phyloP scores from a whole-genome alignment of 2,329 filamentous ascomycete genomes.

The Colletotrichum salicis region DNA sequence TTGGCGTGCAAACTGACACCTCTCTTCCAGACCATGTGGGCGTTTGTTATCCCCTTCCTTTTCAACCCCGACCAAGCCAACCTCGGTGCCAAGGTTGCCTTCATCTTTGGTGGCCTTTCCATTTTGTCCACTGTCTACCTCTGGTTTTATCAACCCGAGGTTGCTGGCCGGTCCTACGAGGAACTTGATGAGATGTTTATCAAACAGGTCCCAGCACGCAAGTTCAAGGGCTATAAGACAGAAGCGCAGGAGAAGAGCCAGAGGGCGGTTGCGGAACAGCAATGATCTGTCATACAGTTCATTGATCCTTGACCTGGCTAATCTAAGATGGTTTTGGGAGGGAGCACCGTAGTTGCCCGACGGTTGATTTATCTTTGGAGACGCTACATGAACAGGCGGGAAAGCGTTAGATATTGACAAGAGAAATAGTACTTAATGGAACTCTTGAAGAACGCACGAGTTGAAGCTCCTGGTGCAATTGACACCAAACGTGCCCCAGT shows the following conservation, averaged over 20 bases:
- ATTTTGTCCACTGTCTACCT: slow-evolving; percentile 44
- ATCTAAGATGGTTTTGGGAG: neutral
- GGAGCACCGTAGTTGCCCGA: neutral
- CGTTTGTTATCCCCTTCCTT: slow-evolving; percentile 42
- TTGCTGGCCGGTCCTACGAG: slow-evolving; percentile 37
- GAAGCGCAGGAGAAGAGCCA: slow-evolving; percentile 21
- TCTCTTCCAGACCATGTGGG: slow-evolving; percentile 26
- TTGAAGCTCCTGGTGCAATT: no score
- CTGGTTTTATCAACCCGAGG: slow-evolving; percentile 49
- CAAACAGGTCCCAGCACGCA: slow-evolving; percentile 38
- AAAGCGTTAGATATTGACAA: neutral
- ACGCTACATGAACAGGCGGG: neutral
- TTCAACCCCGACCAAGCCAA: slow-evolving; percentile 46
- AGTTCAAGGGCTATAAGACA: slow-evolving; percentile 38
- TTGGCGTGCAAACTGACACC: neutral
- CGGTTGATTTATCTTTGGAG: neutral
- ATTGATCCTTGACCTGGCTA: neutral
- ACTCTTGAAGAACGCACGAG: no score
- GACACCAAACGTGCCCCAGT: no score
- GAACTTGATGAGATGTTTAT: slow-evolving; percentile 41
- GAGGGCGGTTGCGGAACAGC: neutral
- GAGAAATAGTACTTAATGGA: no score
- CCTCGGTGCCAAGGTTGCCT: slow-evolving; percentile 52
- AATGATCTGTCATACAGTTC: neutral
- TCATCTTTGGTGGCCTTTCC: slow-evolving; percentile 50